Conservation (phyloP, 257 asterid genomes). For the Fraxinus pennsylvanica region DNA sequence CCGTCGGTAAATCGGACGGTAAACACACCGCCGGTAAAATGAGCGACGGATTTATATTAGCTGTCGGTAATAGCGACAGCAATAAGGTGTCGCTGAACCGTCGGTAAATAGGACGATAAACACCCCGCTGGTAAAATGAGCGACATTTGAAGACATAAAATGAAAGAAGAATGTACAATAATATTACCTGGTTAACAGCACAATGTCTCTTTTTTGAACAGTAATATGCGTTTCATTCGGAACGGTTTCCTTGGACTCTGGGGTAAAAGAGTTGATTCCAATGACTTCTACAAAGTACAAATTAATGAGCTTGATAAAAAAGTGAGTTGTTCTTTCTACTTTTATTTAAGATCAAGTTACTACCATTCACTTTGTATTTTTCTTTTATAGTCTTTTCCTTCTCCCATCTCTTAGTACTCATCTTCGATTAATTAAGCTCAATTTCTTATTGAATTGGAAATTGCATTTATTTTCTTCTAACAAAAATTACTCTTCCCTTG, state of each 20-base stretch:
- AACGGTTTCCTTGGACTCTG: constrained; percentile 83
- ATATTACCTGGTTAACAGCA: neutral
- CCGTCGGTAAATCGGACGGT: too few species aligned
- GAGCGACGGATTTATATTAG: too few species aligned
- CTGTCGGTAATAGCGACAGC: too few species aligned
- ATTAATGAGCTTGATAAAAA: constrained; percentile 61
- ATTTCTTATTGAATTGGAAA: neutral
- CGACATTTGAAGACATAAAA: neutral
- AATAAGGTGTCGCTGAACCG: too few species aligned
- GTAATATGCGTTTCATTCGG: constrained; percentile 42
- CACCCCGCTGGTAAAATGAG: too few species aligned
- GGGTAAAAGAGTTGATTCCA: constrained; percentile 75
- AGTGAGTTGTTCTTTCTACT: constrained; percentile 39
- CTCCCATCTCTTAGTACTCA: neutral
- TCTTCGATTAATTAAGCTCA: neutral
- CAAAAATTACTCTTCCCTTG: constrained; percentile 2
- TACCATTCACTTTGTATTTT: neutral
- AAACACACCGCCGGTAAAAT: too few species aligned
- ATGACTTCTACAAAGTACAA: constrained; percentile 69
- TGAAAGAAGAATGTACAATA: neutral
- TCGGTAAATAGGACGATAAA: too few species aligned
- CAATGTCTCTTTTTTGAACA: constrained; percentile 1
- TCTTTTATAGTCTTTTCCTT: neutral
- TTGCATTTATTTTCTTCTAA: constrained; percentile 14
- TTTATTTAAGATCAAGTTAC: constrained; percentile 15